These are phyloP conservation scores for Nitzschia sp. DNA, from an alignment of 108 stramenopile species.

Conservation along the genomic window DNA sequence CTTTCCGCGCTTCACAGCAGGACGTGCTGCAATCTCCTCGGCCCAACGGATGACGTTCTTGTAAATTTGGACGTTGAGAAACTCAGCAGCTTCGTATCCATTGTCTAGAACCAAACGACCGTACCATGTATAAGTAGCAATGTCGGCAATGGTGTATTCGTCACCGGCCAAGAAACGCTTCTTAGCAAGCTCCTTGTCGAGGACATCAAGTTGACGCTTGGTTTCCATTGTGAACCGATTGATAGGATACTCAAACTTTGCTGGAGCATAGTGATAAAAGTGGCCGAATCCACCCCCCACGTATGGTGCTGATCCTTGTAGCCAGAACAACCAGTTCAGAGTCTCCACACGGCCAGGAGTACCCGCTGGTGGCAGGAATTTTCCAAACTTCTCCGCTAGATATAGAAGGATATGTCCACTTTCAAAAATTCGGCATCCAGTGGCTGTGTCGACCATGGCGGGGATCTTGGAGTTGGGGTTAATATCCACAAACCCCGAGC, in stretches of 20 bases:
- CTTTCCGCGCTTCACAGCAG: constrained; percentile 53
- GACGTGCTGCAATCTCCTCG: constrained; percentile 33
- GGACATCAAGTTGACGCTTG: constrained; percentile 75
- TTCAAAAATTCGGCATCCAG: constrained; percentile 72
- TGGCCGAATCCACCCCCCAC: constrained; percentile 83
- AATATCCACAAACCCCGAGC: constrained; percentile 71
- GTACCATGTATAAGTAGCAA: constrained; percentile 82
- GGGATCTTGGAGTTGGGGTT: constrained; percentile 93
- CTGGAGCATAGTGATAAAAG: constrained; percentile 69
- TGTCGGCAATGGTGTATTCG: constrained; percentile 83
- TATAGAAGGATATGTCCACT: constrained; percentile 76
- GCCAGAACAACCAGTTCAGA: constrained; percentile 88
- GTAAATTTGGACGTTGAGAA: constrained; percentile 54
- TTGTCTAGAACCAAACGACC: constrained; percentile 39
- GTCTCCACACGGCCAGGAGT: constrained; percentile 24
- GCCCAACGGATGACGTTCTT: constrained; percentile 57
- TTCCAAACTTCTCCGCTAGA: constrained; percentile 63
- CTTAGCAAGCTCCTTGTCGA: constrained; percentile 61
- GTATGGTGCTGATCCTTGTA: constrained; percentile 70
- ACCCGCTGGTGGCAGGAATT: constrained; percentile 45
- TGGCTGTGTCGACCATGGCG: constrained; percentile 56
- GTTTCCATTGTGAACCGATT: constrained; percentile 85
- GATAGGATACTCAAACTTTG: constrained; percentile 75
- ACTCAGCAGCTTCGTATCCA: constrained; percentile 31
- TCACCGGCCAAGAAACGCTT: constrained; percentile 65